Base-by-base conservation (phyloP, 495 filamentous ascomycete genomes). In the Aspergillus olivimuriae region DNA sequence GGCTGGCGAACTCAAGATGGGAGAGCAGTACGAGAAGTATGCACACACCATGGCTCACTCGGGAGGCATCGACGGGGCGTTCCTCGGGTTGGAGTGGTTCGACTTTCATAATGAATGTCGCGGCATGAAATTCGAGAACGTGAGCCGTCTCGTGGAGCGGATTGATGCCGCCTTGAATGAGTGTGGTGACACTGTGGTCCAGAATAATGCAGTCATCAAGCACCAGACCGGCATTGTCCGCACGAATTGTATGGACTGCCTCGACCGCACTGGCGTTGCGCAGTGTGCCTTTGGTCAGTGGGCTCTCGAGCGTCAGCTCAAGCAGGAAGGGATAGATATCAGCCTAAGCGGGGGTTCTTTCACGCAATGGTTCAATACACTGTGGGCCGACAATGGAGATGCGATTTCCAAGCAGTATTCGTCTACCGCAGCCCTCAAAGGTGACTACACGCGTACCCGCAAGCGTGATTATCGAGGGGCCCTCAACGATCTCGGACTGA, bases 231-330 rank as follows among this genome's bases (percentile, higher is more conserved):
- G 89, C 2, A 77, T 94, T 10, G 55, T 96, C 11, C 70, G 91
- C 41, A 95, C 87, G 2, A 96, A 97, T 57, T 97, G 91, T 61
- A 97, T 97, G 91, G 91, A 97, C 55, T 97, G 91, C 52, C 75
- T 97, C 11, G 90, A 96, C 54, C 80, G 89, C 20, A 96, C 91
- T 2, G 94, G 94, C 47, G 87, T 96, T 22, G 88, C 89, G 16
- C 91, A 95, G 63, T 89, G 84, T 52, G 90, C 88, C 0, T 85
- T 84, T 57, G 89, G 77, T 1, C 82, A 84, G 48, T 73, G 79
- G 62, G 82, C 82, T 23, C 72, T 97, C 16, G 86, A 94, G 48
- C 57, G 69, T 21, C 86, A 94, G 51, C 70, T 97, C 10, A 78
- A 76, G 41, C 69, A 76, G n/a, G 78, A 90, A 49, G 83, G 83